Evolutionary conservation across 2,329 filamentous ascomycete species (phyloP).

Genomic region (Chaetomium sp.): DNA sequence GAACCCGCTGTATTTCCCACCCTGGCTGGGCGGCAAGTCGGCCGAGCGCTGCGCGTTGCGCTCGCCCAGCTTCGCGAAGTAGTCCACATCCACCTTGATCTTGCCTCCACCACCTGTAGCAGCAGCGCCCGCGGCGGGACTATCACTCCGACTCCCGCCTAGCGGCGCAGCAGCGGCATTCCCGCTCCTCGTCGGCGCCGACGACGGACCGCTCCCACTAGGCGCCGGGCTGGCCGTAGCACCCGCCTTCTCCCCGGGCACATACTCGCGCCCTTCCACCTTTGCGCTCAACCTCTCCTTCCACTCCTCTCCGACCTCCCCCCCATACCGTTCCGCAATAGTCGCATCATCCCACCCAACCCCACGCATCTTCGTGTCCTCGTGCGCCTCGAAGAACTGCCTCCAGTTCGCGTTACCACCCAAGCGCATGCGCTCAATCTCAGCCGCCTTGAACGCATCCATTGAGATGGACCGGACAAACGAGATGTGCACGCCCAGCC

Average conservation of each 20-base stretch:
- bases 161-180: conserved; percentile 24
- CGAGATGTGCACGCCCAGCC: conserved; percentile 94
- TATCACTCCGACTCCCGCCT: conserved; percentile 24
- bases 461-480: conserved; percentile 97
- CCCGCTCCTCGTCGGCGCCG: not conserved
- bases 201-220: conserved; percentile 19
- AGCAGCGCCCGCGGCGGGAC: conserved; percentile 23
- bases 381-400: conserved; percentile 73
- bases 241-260: conserved; percentile 59
- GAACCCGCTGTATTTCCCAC: conserved; percentile 88
- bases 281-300: conserved; percentile 84
- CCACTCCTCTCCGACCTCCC: conserved; percentile 88
- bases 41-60: conserved; percentile 74
- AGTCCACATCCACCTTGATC: conserved; percentile 71
- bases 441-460: conserved; percentile 92
- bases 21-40: conserved; percentile 74
- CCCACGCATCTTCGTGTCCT: conserved; percentile 59
- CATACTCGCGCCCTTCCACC: conserved; percentile 82
- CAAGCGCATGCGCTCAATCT: conserved; percentile 88
- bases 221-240: conserved; percentile 21
- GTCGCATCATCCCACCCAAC: conserved; percentile 78
- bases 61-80: conserved; percentile 78
- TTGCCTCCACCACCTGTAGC: conserved; percentile 31
- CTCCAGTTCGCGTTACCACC: conserved; percentile 88
- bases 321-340: conserved; percentile 84